A percentile compares a stretch with the other conserved stretches of the same genome.
These are phyloP conservation scores for Diaporthe citriasiana DNA, from an alignment of 2,329 filamentous ascomycete species.

Conservation along the genomic window DNA sequence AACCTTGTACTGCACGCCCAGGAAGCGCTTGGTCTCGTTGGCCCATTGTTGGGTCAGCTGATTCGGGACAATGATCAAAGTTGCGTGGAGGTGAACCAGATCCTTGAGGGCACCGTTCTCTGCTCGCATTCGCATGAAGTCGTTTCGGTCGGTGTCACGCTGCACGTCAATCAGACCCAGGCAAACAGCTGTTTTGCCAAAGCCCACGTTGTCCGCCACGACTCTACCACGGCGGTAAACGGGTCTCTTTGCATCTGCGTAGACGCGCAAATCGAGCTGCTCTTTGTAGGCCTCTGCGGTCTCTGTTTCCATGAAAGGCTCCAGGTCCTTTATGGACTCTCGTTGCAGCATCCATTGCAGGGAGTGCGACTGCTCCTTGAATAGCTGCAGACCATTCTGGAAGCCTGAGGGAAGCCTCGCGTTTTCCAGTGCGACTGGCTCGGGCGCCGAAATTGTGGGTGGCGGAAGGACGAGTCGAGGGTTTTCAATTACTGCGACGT, in stretches of 20 bases:
- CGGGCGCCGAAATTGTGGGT: constrained; percentile 17
- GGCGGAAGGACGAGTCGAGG: constrained; percentile 15
- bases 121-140: constrained; percentile 44
- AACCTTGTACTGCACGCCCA: constrained; percentile 47
- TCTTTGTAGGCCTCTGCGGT: constrained; percentile 52
- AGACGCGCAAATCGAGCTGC: constrained; percentile 6
- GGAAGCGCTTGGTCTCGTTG: constrained; percentile 52
- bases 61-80: constrained; percentile 56
- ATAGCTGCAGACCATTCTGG: constrained; percentile 39
- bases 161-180: constrained; percentile 55
- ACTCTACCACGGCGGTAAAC: constrained; percentile 54
- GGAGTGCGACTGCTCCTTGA: constrained; percentile 45
- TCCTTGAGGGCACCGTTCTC: constrained; percentile 40
- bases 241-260: constrained; percentile 31
- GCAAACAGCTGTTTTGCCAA: constrained; percentile 59
- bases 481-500: constrained; percentile 37
- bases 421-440: neutral
- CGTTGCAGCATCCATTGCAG: constrained; percentile 48
- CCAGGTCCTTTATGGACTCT: constrained; percentile 39
- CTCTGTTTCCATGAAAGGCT: constrained; percentile 51
- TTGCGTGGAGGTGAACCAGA: constrained; percentile 52
- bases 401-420: constrained; percentile 35
- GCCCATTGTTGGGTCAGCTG: constrained; percentile 59
- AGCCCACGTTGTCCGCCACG: constrained; percentile 60
- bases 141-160: constrained; percentile 43